Conservation (phyloP, 768 basidiomycete species). For the Candolleomyces eurysporus region DNA sequence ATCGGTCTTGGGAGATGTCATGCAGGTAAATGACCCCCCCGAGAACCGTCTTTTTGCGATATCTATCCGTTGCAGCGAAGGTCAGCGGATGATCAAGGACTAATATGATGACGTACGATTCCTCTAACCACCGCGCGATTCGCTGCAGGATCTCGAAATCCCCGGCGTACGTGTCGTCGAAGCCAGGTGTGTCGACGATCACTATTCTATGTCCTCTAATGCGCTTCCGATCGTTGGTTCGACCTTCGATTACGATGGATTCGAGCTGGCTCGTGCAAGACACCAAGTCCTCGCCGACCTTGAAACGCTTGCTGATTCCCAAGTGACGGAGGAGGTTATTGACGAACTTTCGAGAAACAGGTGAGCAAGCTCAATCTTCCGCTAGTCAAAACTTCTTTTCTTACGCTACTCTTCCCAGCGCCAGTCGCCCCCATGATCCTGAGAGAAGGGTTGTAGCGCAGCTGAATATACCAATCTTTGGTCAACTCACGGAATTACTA, state of each 20-base stretch:
- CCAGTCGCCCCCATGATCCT: neutral
- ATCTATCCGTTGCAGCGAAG: neutral
- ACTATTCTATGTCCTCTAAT: neutral
- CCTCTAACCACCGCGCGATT: slow-evolving; percentile 23
- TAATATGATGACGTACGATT: slow-evolving; percentile 17
- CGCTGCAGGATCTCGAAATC: slow-evolving; percentile 22
- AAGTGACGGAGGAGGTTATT: neutral
- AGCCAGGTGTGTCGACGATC: slow-evolving; percentile 6
- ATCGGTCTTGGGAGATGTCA: slow-evolving; percentile 30
- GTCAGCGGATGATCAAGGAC: neutral
- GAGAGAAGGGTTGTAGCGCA: neutral
- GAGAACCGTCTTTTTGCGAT: slow-evolving; percentile 9
- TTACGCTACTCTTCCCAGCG: neutral
- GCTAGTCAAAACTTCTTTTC: neutral
- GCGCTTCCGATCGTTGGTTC: neutral
- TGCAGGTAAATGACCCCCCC: slow-evolving; percentile 31
- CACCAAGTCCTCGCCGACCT: neutral
- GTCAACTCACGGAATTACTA: neutral
- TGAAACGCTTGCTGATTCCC: neutral
- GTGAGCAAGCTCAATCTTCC: neutral
- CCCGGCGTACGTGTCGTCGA: slow-evolving; percentile 20
- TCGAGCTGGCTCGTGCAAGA: neutral
- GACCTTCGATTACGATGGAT: neutral
- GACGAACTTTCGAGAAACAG: neutral
- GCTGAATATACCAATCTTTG: neutral